Percentiles rank a stretch among this genome's conserved stretches.
phyloP scores from a whole-genome alignment of 1,139 yeast genomes.

The Scheffersomyces titani region DNA sequence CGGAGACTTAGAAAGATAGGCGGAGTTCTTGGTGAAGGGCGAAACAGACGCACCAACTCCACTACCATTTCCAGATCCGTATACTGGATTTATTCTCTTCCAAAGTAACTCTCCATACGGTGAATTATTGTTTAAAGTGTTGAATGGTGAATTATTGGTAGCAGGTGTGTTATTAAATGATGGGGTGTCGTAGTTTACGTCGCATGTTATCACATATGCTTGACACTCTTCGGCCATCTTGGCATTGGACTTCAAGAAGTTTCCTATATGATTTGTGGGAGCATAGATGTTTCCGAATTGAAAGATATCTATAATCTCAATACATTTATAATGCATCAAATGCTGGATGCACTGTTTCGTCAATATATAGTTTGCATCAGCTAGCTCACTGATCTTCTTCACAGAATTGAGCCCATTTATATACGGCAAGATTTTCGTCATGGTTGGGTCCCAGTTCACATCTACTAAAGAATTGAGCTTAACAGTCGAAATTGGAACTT shows the following conservation, averaged over 20 bases:
- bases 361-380: constrained; percentile 76
- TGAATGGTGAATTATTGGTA: background rate
- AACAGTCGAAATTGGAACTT: constrained; percentile 89
- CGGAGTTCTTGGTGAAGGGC: constrained; percentile 8
- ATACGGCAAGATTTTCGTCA: constrained; percentile 81
- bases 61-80: background rate
- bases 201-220: constrained; percentile 58
- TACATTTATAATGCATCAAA: constrained; percentile 84
- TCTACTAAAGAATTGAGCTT: constrained; percentile 71
- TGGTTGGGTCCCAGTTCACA: constrained; percentile 96
- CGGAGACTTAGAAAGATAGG: constrained; percentile 10
- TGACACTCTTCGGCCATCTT: constrained; percentile 81
- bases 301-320: constrained; percentile 80
- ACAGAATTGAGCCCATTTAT: constrained; percentile 89
- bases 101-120: background rate
- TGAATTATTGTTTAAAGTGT: background rate
- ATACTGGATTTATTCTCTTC: background rate
- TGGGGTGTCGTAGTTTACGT: background rate
- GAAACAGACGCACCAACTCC: constrained; percentile 10
- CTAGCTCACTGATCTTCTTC: constrained; percentile 70
- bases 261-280: constrained; percentile 75
- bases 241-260: constrained; percentile 61
- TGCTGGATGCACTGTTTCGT: constrained; percentile 91
- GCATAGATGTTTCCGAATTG: constrained; percentile 90
- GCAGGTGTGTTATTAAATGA: background rate